Evolutionary conservation across 148 eudicot genomes (phyloP).

Genomic region (Rhododendron griersonianum): DNA sequence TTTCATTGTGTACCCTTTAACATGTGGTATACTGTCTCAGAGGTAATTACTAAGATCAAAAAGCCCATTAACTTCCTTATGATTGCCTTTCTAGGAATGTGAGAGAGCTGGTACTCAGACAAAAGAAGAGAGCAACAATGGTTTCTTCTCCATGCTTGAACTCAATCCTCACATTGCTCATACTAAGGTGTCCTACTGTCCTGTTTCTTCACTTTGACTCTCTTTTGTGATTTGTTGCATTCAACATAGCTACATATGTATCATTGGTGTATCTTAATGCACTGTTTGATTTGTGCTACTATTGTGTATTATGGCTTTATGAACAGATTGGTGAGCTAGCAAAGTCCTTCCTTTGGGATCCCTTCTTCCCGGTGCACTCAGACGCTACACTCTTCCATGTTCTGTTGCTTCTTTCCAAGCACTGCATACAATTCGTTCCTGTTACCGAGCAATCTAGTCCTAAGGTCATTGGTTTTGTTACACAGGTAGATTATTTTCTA

Average conservation of each 20-base stretch:
- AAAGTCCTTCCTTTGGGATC: conserved; percentile 43
- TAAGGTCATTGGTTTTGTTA: conserved; percentile 30
- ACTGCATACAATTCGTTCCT: conserved; percentile 30
- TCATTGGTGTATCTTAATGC: neutral
- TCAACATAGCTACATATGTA: neutral
- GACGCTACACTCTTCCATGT: conserved; percentile 42
- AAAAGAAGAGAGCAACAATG: neutral
- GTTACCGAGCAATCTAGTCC: conserved; percentile 25
- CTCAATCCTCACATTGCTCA: conserved; percentile 23
- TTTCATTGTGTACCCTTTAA: neutral
- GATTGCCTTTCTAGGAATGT: conserved; percentile 2
- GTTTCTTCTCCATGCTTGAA: conserved; percentile 38
- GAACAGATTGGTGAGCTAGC: conserved; percentile 45
- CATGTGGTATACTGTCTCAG: neutral
- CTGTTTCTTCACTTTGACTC: neutral
- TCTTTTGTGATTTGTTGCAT: neutral
- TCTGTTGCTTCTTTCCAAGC: conserved; percentile 43
- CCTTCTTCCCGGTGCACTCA: conserved; percentile 35
- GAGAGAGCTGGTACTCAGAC: neutral
- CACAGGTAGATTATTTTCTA: conserved; percentile 26
- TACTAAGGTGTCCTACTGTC: conserved; percentile 30
- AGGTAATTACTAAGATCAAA: neutral
- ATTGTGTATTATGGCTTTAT: neutral
- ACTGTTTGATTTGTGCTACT: neutral
- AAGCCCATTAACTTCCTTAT: neutral